These are phyloP conservation scores for Irpex rosettiformis DNA, from an alignment of 1,284 basidiomycete species.

Conservation along the genomic window DNA sequence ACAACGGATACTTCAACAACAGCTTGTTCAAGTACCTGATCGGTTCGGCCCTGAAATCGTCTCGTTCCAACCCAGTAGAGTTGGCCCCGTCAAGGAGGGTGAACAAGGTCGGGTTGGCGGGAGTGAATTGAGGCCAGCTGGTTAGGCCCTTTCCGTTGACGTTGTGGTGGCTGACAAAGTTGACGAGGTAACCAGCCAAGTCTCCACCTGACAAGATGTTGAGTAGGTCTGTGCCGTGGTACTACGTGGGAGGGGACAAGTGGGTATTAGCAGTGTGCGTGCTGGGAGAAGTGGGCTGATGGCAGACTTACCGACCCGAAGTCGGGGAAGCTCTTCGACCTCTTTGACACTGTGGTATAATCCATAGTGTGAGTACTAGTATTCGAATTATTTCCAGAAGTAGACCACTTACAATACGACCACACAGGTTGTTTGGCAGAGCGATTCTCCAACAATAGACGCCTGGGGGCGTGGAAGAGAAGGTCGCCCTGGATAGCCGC, in stretches of 20 bases:
- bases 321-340: conserved; percentile 14
- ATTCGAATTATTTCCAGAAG: background rate
- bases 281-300: background rate
- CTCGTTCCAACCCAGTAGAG: background rate
- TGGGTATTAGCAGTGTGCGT: background rate
- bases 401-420: conserved; percentile 25
- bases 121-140: conserved; percentile 16
- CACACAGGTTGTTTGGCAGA: conserved; percentile 25
- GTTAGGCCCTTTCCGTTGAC: conserved; percentile 12
- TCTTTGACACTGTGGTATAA: conserved; percentile 11
- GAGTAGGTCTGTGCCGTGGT: background rate
- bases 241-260: background rate
- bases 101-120: conserved; percentile 7
- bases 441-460: conserved; percentile 38
- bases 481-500: conserved; percentile 49
- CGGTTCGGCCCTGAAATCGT: background rate
- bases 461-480: conserved; percentile 50
- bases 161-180: conserved; percentile 19
- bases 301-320: background rate
- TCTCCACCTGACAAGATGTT: conserved; percentile 8
- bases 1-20: background rate
- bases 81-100: conserved; percentile 11
- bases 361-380: background rate
- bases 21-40: background rate
- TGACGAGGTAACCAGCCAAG: conserved; percentile 12